These are phyloP conservation scores for Ceratobasidium sp. DNA, from an alignment of 1,284 basidiomycete species.

Conservation along the genomic window DNA sequence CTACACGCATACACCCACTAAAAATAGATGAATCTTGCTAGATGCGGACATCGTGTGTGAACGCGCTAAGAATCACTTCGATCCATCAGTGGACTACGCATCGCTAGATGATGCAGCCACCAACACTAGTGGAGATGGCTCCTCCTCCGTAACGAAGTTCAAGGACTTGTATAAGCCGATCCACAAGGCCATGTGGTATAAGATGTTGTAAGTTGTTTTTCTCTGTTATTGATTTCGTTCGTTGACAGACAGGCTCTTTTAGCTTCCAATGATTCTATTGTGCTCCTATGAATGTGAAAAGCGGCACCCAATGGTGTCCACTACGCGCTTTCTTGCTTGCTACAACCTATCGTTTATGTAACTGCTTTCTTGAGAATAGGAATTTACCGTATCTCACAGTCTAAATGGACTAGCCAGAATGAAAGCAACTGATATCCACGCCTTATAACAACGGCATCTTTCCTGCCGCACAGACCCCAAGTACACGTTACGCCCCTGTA, in stretches of 20 bases:
- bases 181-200: constrained; percentile 29
- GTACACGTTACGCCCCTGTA: too few relatives aligned
- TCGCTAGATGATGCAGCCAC: constrained; percentile 60
- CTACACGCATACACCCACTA: too few relatives aligned
- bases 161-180: constrained; percentile 20
- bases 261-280: constrained; percentile 28
- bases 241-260: neutral
- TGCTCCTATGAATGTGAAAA: constrained; percentile 21
- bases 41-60: constrained; percentile 88
- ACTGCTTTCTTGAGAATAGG: too few relatives aligned
- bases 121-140: constrained; percentile 61
- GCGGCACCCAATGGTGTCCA: constrained; percentile 18
- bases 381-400: too few relatives aligned
- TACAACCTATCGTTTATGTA: too few relatives aligned
- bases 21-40: too few relatives aligned
- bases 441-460: too few relatives aligned
- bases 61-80: constrained; percentile 83
- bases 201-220: constrained; percentile 39
- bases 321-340: too few relatives aligned
- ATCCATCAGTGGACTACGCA: constrained; percentile 61
- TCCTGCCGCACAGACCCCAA: too few relatives aligned
- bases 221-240: too few relatives aligned
- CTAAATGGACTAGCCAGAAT: too few relatives aligned
- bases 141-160: constrained; percentile 11
- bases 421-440: too few relatives aligned